Conservation (phyloP, 768 basidiomycete genomes). For the Infundibulicybe gibba region DNA sequence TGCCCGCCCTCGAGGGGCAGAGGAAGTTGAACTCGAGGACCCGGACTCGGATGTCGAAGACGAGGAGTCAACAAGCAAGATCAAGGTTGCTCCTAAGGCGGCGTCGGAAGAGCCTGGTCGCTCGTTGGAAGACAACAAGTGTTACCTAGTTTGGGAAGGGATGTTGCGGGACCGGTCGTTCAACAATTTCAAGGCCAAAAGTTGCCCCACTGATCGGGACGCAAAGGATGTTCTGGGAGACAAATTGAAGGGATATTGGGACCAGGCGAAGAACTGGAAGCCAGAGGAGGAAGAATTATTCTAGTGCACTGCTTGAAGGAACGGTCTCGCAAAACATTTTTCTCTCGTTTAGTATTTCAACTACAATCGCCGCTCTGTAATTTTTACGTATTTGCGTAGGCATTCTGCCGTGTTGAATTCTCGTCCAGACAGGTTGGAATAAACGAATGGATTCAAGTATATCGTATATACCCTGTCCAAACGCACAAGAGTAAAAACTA, state of each 20-base stretch:
- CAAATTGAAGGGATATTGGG: conserved; percentile 90
- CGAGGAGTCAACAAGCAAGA: conserved; percentile 19
- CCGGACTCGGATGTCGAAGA: conserved; percentile 39
- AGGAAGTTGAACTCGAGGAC: conserved; percentile 66
- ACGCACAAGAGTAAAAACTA: too few species aligned
- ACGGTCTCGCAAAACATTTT: not conserved
- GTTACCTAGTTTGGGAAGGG: conserved; percentile 93
- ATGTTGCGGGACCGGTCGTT: conserved; percentile 80
- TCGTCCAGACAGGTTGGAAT: too few species aligned
- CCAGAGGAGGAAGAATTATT: conserved; percentile 76
- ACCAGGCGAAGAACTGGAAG: conserved; percentile 89
- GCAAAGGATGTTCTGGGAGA: conserved; percentile 86
- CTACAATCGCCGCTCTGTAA: too few species aligned
- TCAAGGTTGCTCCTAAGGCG: conserved; percentile 26
- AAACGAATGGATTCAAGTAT: too few species aligned
- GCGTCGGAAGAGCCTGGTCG: conserved; percentile 23
- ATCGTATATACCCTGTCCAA: too few species aligned
- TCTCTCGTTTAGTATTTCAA: not conserved
- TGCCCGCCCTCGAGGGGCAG: conserved; percentile 71
- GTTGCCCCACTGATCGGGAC: conserved; percentile 77
- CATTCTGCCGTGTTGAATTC: too few species aligned
- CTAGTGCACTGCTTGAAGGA: conserved; percentile 20
- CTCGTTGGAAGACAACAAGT: conserved; percentile 84
- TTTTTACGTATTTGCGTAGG: too few species aligned
- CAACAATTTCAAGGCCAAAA: conserved; percentile 74